Conservation (phyloP, 768 basidiomycete genomes). For the Tylopilus plumbeoviolaceoides region DNA sequence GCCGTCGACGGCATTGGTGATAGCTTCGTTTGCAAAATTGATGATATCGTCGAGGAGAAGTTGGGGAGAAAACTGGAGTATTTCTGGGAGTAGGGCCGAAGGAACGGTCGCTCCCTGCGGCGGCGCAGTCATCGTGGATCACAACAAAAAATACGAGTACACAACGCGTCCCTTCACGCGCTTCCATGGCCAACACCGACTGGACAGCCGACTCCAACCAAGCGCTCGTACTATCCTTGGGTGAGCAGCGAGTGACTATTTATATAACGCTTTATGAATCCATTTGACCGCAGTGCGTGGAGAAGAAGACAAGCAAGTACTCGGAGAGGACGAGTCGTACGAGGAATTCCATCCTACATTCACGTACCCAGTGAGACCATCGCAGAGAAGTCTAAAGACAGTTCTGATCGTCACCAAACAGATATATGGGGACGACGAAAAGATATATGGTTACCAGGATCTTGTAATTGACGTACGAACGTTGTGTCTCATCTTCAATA, state of each 20-base stretch:
- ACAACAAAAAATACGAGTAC: slow-evolving; percentile 18
- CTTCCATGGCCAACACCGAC: slow-evolving; percentile 32
- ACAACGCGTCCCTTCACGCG: slow-evolving; percentile 23
- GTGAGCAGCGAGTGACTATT: slow-evolving; percentile 36
- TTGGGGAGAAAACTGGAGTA: slow-evolving; percentile 82
- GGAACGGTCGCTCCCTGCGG: slow-evolving; percentile 27
- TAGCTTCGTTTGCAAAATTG: slow-evolving; percentile 75
- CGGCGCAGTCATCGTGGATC: slow-evolving; percentile 22
- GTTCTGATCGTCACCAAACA: slow-evolving; percentile 26
- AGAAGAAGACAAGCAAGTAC: slow-evolving; percentile 55
- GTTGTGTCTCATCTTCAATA: background rate
- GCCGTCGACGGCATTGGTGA: slow-evolving; percentile 73
- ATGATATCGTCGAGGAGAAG: slow-evolving; percentile 83
- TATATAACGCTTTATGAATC: slow-evolving; percentile 1
- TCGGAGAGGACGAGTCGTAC: slow-evolving; percentile 55
- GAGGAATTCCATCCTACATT: slow-evolving; percentile 80
- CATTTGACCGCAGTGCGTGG: slow-evolving; percentile 53
- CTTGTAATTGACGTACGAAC: slow-evolving; percentile 74
- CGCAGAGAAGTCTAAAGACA: background rate
- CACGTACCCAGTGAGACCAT: slow-evolving; percentile 84
- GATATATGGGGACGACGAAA: slow-evolving; percentile 97
- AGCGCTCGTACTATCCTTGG: slow-evolving; percentile 69
- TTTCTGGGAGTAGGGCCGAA: slow-evolving; percentile 37
- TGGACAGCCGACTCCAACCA: slow-evolving; percentile 84
- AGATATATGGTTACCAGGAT: slow-evolving; percentile 89